These are phyloP conservation scores for Hypoxylon crocopeplum DNA, from an alignment of 495 filamentous ascomycete species.

Conservation along the genomic window DNA sequence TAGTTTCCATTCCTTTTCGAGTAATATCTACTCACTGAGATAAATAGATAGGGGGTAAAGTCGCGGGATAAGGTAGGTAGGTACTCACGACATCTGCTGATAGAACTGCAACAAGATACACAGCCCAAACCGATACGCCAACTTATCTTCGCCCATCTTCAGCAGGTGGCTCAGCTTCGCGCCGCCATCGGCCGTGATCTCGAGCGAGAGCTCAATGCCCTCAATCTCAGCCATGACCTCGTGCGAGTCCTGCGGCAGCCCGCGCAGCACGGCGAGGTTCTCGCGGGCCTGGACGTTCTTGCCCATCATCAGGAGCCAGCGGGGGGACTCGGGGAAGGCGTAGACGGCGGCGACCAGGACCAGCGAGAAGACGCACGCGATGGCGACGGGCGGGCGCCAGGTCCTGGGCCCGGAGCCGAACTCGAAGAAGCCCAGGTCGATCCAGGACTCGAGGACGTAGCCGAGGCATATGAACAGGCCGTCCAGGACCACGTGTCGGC, in stretches of 20 bases:
- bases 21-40: too few species aligned
- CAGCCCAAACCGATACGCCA: constrained; percentile 41
- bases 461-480: constrained; percentile 58
- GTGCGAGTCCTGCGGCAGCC: constrained; percentile 31
- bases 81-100: constrained; percentile 54
- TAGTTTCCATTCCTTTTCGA: neutral
- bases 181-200: constrained; percentile 30
- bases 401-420: constrained; percentile 19
- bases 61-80: neutral
- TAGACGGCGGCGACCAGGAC: constrained; percentile 42
- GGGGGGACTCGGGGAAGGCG: constrained; percentile 53
- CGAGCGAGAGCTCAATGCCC: constrained; percentile 47
- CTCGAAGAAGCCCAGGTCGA: constrained; percentile 51
- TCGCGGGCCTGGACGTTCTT: constrained; percentile 51
- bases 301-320: constrained; percentile 56
- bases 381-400: constrained; percentile 38
- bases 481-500: constrained; percentile 55
- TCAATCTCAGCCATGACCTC: constrained; percentile 41
- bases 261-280: constrained; percentile 45
- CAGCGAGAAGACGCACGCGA: constrained; percentile 33
- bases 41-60: neutral
- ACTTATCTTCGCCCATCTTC: constrained; percentile 35
- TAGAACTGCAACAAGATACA: constrained; percentile 51
- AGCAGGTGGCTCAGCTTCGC: constrained; percentile 33
- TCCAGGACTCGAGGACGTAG: constrained; percentile 49